A percentile compares a stretch with the other conserved stretches of the same genome.
Evolutionary conservation across 257 asterid genomes (phyloP).

Genomic region (Oldenlandia corymbosa): DNA sequence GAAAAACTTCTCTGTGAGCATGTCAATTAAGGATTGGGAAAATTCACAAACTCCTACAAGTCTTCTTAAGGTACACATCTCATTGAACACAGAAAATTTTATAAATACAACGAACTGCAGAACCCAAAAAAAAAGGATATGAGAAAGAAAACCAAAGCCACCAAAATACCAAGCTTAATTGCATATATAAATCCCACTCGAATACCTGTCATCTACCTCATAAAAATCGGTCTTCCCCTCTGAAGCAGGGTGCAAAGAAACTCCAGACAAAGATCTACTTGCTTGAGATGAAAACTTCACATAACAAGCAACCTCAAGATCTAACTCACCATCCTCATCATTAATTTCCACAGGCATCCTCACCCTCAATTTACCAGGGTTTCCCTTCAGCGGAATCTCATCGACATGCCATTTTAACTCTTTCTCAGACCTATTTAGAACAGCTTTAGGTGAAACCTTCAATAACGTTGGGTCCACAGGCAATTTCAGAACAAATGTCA

Average conservation of each 20-base stretch:
- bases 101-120: slow-evolving; percentile 6
- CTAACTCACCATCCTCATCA: slow-evolving; percentile 71
- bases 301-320: slow-evolving; percentile 63
- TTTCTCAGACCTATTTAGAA: slow-evolving; percentile 78
- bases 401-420: slow-evolving; percentile 88
- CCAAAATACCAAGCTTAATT: slow-evolving; percentile 31
- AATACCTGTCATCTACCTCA: slow-evolving; percentile 83
- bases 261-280: slow-evolving; percentile 65
- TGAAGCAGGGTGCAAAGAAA: slow-evolving; percentile 75
- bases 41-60: slow-evolving; percentile 8
- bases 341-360: slow-evolving; percentile 80
- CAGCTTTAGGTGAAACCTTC: slow-evolving; percentile 86
- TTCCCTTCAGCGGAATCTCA: slow-evolving; percentile 73
- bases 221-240: slow-evolving; percentile 81
- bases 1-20: background rate
- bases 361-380: slow-evolving; percentile 80
- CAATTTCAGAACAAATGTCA: slow-evolving; percentile 67
- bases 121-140: no score
- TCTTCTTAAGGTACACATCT: slow-evolving; percentile 7
- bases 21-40: slow-evolving; percentile 2
- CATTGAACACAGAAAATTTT: slow-evolving; percentile 9
- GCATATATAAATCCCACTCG: slow-evolving; percentile 69
- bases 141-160: background rate
- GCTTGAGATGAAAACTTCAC: slow-evolving; percentile 74
- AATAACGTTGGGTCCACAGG: slow-evolving; percentile 85